Evolutionary conservation across 352 stramenopile genomes (phyloP), one percentile per base, ranked within the genome.

Genomic region (Pythium guiyangense): DNA sequence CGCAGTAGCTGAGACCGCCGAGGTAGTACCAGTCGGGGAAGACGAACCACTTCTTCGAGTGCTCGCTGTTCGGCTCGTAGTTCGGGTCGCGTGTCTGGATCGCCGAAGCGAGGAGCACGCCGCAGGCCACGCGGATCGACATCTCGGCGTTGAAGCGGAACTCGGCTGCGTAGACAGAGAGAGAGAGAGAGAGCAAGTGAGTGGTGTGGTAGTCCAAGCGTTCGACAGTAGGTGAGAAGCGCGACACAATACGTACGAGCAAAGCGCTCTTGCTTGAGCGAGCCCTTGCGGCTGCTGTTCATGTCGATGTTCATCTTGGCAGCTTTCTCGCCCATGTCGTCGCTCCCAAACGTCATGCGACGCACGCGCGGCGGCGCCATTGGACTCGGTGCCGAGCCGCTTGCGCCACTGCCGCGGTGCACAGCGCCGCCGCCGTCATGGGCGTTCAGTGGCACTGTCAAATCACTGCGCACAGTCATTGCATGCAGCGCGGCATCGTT

Each of bases 1-100:
- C 82, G 44, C 81, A 87, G 63, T 92, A 92, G 57, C 79, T 90
- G 18, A 92, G 65, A 65, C 81, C 81, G 46, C 81, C 81, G 40
- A 74, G 55, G 45, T 78, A 81, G 60, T 81, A 86, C 75, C 77
- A 90, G 11, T 77, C 55, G 0, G 82, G 82, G 35, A 92, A 92
- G 26, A 92, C 63, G 15, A 74, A 65, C 82, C 82, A 92, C 50
- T 86, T 82, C 59, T 90, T 89, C 49, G 66, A 65, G 44, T 85
- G 55, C 17, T 71, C 57, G 40, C 62, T 60, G 31, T 60, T 62
- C 4, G 74, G 57, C 22, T 84, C 61, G 57, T 86, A 84, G 35
- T 74, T 49, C 15, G 62, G 59, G 52, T 87, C 66, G 11, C 74
- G 69, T n/a, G 74, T 90, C 60, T 90, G 80, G 22, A 92, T 83